Conservation (phyloP, 2,329 filamentous ascomycete genomes). For the Domatiomyces globalis region DNA sequence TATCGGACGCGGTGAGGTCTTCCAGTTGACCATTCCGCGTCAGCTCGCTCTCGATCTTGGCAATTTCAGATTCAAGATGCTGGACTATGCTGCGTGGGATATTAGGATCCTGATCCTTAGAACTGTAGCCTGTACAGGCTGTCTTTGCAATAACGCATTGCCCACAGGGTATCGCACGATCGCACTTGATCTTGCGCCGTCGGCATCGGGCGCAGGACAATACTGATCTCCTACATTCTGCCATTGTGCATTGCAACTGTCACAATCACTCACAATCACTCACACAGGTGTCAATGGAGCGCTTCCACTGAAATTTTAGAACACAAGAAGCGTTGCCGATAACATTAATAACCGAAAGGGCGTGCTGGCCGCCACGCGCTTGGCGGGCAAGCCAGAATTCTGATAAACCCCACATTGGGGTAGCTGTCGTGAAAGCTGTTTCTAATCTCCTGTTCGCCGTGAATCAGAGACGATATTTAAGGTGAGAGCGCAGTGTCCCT, state of each 20-base stretch:
- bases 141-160: conserved; percentile 20
- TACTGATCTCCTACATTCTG: conserved; percentile 19
- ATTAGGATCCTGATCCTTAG: conserved; percentile 17
- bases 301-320: neutral
- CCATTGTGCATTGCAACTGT: conserved; percentile 7
- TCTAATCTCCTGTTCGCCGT: neutral
- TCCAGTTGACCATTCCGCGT: conserved; percentile 19
- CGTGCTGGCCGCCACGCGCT: neutral
- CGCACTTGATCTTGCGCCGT: conserved; percentile 20
- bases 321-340: neutral
- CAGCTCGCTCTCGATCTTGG: conserved; percentile 22
- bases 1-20: conserved; percentile 17
- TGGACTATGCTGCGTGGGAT: conserved; percentile 24
- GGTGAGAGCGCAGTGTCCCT: neutral
- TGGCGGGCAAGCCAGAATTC: neutral
- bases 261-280: neutral
- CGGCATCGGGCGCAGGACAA: conserved; percentile 19
- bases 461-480: neutral
- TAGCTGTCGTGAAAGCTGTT: neutral
- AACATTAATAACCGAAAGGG: neutral
- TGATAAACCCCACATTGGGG: neutral
- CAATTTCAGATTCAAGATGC: conserved; percentile 24
- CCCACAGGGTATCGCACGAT: conserved; percentile 20
- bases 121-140: conserved; percentile 21
- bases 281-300: neutral